These are phyloP conservation scores for Geranium rotundifolium DNA, from an alignment of 345 rosid genomes.

Conservation along the genomic window DNA sequence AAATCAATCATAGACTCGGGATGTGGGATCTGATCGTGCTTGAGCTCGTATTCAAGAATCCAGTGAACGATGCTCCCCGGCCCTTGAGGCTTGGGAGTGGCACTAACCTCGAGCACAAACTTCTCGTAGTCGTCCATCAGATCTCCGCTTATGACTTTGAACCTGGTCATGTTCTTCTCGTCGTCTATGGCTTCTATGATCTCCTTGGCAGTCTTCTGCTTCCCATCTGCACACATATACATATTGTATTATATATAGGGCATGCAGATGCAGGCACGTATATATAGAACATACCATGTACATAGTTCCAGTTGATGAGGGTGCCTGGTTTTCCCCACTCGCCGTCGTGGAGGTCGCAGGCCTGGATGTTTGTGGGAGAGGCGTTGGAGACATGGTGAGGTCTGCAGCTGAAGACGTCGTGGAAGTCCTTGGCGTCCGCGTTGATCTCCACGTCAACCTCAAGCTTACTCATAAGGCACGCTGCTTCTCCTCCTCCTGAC, in stretches of 20 bases:
- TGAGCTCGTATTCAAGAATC: too few species aligned
- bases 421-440: conserved; percentile 24
- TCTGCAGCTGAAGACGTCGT: conserved; percentile 29
- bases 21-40: too few species aligned
- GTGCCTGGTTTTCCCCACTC: conserved; percentile 24
- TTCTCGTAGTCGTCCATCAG: conserved; percentile 23
- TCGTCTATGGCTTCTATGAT: conserved; percentile 28
- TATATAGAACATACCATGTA: conserved; percentile 23
- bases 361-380: conserved; percentile 17
- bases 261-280: too few species aligned
- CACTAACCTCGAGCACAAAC: conserved; percentile 11
- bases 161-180: conserved; percentile 21
- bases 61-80: conserved; percentile 19
- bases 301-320: conserved; percentile 22
- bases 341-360: conserved; percentile 25
- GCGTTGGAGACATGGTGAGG: conserved; percentile 28
- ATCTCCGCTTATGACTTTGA: conserved; percentile 28
- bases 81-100: conserved; percentile 17
- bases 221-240: conserved; percentile 13
- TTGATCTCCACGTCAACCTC: conserved; percentile 28
- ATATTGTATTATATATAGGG: too few species aligned
- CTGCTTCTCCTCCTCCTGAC: not conserved
- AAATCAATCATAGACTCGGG: too few species aligned
- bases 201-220: conserved; percentile 19
- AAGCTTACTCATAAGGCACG: conserved; percentile 16